phyloP scores from a whole-genome alignment of 2,329 filamentous ascomycete species.

The Gnomoniopsis smithogilvyi region DNA sequence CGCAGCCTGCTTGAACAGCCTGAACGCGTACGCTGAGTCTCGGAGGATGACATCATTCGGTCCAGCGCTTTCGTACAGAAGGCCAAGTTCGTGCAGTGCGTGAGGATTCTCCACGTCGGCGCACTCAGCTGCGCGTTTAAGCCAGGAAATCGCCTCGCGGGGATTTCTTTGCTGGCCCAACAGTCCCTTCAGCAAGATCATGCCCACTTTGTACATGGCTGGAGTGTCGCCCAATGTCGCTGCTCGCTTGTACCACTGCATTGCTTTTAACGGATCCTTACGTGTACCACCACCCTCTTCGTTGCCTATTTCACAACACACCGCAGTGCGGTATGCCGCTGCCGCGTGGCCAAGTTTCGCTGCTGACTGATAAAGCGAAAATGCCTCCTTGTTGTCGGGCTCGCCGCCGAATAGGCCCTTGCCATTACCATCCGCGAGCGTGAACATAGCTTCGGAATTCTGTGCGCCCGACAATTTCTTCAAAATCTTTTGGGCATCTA shows the following conservation, averaged over 20 bases:
- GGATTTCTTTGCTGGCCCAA: constrained; percentile 83
- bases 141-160: constrained; percentile 83
- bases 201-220: constrained; percentile 98
- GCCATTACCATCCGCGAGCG: constrained; percentile 84
- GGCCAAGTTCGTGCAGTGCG: constrained; percentile 82
- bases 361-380: constrained; percentile 87
- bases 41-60: constrained; percentile 70
- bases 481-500: constrained; percentile 84
- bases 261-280: constrained; percentile 86
- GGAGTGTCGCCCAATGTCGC: constrained; percentile 86
- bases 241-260: constrained; percentile 96
- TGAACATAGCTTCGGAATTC: constrained; percentile 88
- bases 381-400: constrained; percentile 86
- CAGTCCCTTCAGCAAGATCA: constrained; percentile 90
- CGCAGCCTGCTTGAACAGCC: constrained; percentile 80
- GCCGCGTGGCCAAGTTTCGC: constrained; percentile 85
- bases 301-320: constrained; percentile 94
- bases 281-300: constrained; percentile 93
- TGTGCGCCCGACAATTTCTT: constrained; percentile 78
- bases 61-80: constrained; percentile 62
- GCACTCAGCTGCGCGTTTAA: constrained; percentile 86
- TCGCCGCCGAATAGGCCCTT: constrained; percentile 76
- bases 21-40: constrained; percentile 78
- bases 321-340: constrained; percentile 89
- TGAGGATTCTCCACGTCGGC: constrained; percentile 91